phyloP scores from a whole-genome alignment of 2,329 filamentous ascomycete genomes.

The Aspergillus puulaauensis region DNA sequence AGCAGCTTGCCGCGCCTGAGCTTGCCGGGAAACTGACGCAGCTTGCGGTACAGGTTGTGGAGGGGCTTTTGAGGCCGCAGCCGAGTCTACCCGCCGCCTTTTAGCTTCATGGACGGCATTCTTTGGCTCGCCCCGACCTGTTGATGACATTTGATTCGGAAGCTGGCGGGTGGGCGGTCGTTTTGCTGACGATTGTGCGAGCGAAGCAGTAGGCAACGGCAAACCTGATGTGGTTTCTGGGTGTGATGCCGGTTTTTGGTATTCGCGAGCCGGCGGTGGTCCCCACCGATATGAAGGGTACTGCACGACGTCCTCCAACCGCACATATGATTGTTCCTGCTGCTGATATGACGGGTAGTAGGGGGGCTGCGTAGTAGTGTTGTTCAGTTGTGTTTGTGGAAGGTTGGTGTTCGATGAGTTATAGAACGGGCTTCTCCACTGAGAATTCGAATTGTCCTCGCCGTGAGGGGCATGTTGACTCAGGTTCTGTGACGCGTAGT shows the following conservation, averaged over 20 bases:
- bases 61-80: neutral
- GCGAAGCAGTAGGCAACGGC: neutral
- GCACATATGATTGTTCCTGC: constrained; percentile 4
- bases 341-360: constrained; percentile 1
- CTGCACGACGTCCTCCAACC: neutral
- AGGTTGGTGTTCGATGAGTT: neutral
- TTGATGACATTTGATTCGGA: neutral
- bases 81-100: constrained; percentile 13
- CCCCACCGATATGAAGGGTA: constrained; percentile 3
- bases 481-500: constrained; percentile 7
- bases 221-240: neutral
- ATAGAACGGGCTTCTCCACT: constrained; percentile 5
- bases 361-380: neutral
- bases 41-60: neutral
- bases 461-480: constrained; percentile 2
- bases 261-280: neutral
- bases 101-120: constrained; percentile 11
- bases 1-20: neutral
- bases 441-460: neutral
- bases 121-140: neutral
- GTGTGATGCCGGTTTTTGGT: neutral
- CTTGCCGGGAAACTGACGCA: neutral
- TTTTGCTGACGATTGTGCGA: neutral
- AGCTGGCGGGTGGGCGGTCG: neutral
- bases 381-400: neutral